phyloP scores from a whole-genome alignment of 176 grass and related monocot species.

The Typha latifolia region DNA sequence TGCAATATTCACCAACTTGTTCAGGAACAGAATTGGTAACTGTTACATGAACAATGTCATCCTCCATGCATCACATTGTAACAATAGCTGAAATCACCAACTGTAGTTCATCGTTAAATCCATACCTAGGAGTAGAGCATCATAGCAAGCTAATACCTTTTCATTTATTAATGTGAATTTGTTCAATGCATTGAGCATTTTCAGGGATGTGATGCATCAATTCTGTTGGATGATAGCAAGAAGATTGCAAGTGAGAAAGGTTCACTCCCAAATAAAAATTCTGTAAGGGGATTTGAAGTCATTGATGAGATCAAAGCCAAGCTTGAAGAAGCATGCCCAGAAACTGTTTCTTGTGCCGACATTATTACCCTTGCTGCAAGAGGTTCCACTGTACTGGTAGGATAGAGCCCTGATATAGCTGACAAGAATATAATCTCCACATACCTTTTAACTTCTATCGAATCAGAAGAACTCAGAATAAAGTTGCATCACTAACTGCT shows the following conservation, averaged over 20 bases:
- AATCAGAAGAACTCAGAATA: not conserved
- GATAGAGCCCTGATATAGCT: constrained; percentile 2
- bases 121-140: not conserved
- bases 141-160: not conserved
- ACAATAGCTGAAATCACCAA: not conserved
- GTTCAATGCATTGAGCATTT: constrained; percentile 9
- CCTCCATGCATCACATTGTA: not conserved
- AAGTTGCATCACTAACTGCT: not conserved
- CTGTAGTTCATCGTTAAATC: not conserved
- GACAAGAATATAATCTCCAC: not conserved
- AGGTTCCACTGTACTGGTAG: constrained; percentile 62
- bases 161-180: not conserved
- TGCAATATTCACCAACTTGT: not conserved
- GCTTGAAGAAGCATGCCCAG: constrained; percentile 68
- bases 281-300: constrained; percentile 75
- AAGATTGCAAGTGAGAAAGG: constrained; percentile 49
- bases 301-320: constrained; percentile 67
- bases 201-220: constrained; percentile 74
- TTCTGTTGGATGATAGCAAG: constrained; percentile 56
- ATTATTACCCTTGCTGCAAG: constrained; percentile 61
- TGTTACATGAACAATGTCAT: not conserved
- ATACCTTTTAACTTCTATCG: constrained; percentile 5
- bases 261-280: constrained; percentile 59
- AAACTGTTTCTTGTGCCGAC: constrained; percentile 66
- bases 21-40: not conserved